Percentiles rank a stretch among this genome's conserved stretches.
Conservation (phyloP, 2,329 filamentous ascomycete species). For the Colletotrichum limetticola region DNA sequence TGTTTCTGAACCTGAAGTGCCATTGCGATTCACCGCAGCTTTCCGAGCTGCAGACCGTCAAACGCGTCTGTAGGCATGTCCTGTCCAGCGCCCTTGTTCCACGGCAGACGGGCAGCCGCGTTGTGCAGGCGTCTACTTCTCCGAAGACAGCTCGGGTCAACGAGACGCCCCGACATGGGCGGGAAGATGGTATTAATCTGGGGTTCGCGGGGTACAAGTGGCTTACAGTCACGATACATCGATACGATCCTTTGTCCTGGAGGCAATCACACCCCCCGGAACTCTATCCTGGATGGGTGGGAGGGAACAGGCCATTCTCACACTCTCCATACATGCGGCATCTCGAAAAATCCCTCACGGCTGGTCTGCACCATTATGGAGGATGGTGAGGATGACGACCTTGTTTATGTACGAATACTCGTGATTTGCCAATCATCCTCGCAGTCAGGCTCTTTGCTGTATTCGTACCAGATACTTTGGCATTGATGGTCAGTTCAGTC, state of each 20-base stretch:
- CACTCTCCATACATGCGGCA: not conserved
- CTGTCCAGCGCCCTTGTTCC: not conserved
- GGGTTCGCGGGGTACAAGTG: slow-evolving; percentile 24
- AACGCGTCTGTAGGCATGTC: not conserved
- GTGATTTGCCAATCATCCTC: not conserved
- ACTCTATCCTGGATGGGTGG: not conserved
- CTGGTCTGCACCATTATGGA: slow-evolving; percentile 15
- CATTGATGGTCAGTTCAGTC: not conserved
- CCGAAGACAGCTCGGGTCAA: not conserved
- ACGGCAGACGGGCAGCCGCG: slow-evolving; percentile 1
- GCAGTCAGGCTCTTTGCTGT: not conserved
- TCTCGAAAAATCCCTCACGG: slow-evolving; percentile 28
- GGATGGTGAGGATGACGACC: slow-evolving; percentile 13
- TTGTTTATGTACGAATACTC: not conserved
- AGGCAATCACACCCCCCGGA: slow-evolving; percentile 22
- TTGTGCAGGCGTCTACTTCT: not conserved
- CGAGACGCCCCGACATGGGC: not conserved
- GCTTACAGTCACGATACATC: slow-evolving; percentile 4
- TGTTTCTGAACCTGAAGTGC: slow-evolving; percentile 25
- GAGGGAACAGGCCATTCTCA: slow-evolving; percentile 10
- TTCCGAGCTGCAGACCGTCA: not conserved
- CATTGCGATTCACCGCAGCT: slow-evolving; percentile 6
- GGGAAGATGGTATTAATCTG: slow-evolving; percentile 6
- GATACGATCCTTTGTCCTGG: slow-evolving; percentile 20
- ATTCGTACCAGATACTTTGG: slow-evolving; percentile 4